phyloP scores from a whole-genome alignment of 306 rosid genomes.

The Acacia melanoxylon region DNA sequence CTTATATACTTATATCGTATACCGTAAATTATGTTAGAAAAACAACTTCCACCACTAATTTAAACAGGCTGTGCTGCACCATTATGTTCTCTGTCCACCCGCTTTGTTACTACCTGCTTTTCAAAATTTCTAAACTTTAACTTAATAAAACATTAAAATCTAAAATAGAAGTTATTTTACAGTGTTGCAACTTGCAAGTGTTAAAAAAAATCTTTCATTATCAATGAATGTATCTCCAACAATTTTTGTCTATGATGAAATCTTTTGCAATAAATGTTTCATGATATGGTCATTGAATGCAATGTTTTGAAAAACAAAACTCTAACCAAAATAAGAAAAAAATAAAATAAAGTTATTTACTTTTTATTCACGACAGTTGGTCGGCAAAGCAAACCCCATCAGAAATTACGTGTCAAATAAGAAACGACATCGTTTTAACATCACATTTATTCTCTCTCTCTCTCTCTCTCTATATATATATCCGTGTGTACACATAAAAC shows the following conservation, averaged over 20 bases:
- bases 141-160: not conserved
- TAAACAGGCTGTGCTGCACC: too few relatives aligned
- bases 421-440: not conserved
- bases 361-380: not conserved
- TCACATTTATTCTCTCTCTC: not conserved
- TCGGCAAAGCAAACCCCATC: not conserved
- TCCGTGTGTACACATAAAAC: not conserved
- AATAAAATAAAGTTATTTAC: not conserved
- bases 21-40: too few relatives aligned
- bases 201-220: not conserved
- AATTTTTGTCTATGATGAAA: not conserved
- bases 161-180: not conserved
- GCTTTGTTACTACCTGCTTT: too few relatives aligned
- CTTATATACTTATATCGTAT: too few relatives aligned
- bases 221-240: not conserved
- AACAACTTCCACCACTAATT: too few relatives aligned
- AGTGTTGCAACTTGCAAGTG: not conserved
- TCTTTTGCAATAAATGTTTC: not conserved
- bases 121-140: too few relatives aligned
- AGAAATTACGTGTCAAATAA: not conserved
- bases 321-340: not conserved
- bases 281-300: not conserved
- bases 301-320: not conserved
- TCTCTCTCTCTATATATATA: too few relatives aligned
- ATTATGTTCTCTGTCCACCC: too few relatives aligned